Conservation (phyloP, 1,139 yeast genomes). For the Saccharomyces uvarum region DNA sequence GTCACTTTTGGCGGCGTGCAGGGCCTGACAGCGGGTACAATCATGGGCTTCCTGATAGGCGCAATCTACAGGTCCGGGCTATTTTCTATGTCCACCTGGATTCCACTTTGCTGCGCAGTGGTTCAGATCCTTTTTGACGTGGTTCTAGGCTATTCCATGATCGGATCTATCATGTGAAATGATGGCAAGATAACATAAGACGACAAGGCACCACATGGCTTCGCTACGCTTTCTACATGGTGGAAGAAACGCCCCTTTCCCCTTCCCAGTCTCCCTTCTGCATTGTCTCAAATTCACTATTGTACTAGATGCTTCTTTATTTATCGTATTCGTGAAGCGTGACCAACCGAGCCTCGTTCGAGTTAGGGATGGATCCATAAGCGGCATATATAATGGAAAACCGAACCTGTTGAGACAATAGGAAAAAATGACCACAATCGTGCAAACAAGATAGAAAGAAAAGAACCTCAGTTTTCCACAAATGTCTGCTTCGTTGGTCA, state of each 20-base stretch:
- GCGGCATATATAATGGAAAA: conserved; percentile 6
- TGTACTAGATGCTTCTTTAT: background rate
- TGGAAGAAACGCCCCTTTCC: background rate
- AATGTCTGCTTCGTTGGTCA: conserved; percentile 53
- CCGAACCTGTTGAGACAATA: background rate
- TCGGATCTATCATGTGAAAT: conserved; percentile 37
- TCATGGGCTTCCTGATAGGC: conserved; percentile 59
- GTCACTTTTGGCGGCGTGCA: conserved; percentile 50
- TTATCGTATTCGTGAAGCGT: background rate
- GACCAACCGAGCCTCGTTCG: background rate
- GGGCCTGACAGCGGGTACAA: conserved; percentile 64
- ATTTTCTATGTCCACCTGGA: conserved; percentile 87
- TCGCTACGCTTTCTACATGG: background rate
- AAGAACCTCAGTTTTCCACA: background rate
- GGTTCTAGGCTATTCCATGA: conserved; percentile 53
- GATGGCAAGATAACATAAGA: background rate
- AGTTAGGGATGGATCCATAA: conserved; percentile 5
- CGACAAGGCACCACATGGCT: background rate
- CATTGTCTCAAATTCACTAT: background rate
- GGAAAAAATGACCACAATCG: background rate
- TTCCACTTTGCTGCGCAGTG: conserved; percentile 76
- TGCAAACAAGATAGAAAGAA: background rate
- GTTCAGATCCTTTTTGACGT: conserved; percentile 60
- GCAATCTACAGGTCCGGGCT: conserved; percentile 72
- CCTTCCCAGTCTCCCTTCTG: background rate